A percentile compares a stretch with the other conserved stretches of the same genome.
Conservation (phyloP, 176 grass and related monocot genomes). For the Poa annua region DNA sequence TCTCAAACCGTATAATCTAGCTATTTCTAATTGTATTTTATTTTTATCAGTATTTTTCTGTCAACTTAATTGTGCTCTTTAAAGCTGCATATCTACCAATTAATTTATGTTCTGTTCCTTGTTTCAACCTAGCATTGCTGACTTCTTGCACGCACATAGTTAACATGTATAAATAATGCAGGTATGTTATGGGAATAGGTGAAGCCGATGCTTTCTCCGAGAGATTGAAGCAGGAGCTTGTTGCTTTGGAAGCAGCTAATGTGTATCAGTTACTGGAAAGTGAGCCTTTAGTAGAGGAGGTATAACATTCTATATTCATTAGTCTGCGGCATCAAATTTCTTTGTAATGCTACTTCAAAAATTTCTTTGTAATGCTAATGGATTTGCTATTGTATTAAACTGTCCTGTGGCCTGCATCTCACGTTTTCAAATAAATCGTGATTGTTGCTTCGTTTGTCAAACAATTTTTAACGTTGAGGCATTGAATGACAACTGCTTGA, state of each 20-base stretch:
- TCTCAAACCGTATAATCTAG: neutral
- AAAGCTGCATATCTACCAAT: constrained; percentile 22
- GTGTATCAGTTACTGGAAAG: constrained; percentile 92
- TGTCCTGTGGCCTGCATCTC: neutral
- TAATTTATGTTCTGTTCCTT: constrained; percentile 31
- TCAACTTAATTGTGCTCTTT: constrained; percentile 13
- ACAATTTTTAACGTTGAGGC: constrained; percentile 20
- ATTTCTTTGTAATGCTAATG: constrained; percentile 30
- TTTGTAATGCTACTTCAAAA: constrained; percentile 11
- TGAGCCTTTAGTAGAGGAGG: constrained; percentile 91
- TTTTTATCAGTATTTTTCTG: constrained; percentile 23
- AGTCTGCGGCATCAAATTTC: constrained; percentile 13
- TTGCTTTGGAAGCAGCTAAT: constrained; percentile 93
- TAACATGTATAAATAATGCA: constrained; percentile 54
- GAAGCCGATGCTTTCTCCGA: constrained; percentile 98
- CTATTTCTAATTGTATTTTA: constrained; percentile 16
- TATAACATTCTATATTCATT: constrained; percentile 45
- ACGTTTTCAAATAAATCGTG: constrained; percentile 1
- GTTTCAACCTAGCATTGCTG: constrained; percentile 7
- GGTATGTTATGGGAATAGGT: constrained; percentile 99
- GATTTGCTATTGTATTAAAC: constrained; percentile 15
- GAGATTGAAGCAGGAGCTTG: constrained; percentile 95
- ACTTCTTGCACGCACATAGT: constrained; percentile 31
- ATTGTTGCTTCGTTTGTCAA: constrained; percentile 8
- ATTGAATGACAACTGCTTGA: constrained; percentile 33